phyloP scores from a whole-genome alignment of 257 asterid genomes.

The Cruciata laevipes region DNA sequence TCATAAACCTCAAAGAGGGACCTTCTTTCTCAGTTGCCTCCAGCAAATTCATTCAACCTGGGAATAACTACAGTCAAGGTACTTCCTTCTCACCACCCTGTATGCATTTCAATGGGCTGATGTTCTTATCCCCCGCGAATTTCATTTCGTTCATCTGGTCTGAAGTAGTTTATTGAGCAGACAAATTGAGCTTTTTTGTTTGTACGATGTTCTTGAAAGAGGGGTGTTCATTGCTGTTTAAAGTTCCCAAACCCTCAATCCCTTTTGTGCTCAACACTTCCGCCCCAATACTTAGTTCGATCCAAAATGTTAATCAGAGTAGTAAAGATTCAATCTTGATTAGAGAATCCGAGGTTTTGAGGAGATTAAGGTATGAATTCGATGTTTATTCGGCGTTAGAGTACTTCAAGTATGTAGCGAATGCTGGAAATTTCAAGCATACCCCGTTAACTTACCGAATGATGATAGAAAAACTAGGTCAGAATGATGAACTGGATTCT shows the following conservation, averaged over 20 bases:
- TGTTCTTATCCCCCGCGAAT: not conserved
- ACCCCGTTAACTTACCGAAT: conserved; percentile 53
- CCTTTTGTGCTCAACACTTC: conserved; percentile 38
- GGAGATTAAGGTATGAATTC: conserved; percentile 39
- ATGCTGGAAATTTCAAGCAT: conserved; percentile 62
- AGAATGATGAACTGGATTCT: conserved; percentile 47
- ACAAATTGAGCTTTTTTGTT: not conserved
- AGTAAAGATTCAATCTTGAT: conserved; percentile 14
- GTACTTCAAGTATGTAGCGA: conserved; percentile 52
- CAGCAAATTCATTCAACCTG: not conserved
- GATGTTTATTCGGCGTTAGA: conserved; percentile 48
- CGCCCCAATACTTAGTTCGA: conserved; percentile 5
- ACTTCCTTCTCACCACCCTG: not conserved
- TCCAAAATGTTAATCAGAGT: conserved; percentile 4
- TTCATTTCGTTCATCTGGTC: not conserved
- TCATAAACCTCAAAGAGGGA: not conserved
- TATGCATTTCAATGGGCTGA: not conserved
- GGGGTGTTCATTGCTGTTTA: conserved; percentile 58
- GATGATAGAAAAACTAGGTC: conserved; percentile 72
- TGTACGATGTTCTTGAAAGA: conserved; percentile 52
- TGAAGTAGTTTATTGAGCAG: not conserved
- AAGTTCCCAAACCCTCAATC: conserved; percentile 49
- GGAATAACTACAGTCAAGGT: not conserved
- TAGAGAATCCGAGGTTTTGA: conserved; percentile 56
- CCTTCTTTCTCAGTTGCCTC: not conserved